Conservation (phyloP, 495 filamentous ascomycete genomes). For the Talaromyces trachyspermus region DNA sequence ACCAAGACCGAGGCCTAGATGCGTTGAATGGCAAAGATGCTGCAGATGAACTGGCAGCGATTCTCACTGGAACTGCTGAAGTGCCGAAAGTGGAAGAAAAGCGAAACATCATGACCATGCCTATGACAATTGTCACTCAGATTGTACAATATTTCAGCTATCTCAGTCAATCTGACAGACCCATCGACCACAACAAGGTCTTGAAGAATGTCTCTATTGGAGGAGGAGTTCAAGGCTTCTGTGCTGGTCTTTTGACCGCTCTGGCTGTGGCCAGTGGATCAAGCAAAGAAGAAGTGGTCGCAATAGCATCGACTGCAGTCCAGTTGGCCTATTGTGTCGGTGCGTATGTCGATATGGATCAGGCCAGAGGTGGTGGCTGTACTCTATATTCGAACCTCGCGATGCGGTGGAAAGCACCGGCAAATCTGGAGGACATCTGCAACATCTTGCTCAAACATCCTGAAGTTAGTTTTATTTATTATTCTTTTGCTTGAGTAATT, state of each 20-base stretch:
- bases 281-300: constrained; percentile 17
- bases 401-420: constrained; percentile 5
- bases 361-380: not conserved
- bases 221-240: constrained; percentile 25
- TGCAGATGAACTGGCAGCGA: no score
- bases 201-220: no score
- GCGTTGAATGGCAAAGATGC: no score
- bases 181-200: not conserved
- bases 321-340: constrained; percentile 32
- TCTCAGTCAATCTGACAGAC: not conserved
- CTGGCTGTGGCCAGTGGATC: constrained; percentile 18
- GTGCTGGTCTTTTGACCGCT: constrained; percentile 31
- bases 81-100: no score
- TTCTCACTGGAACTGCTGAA: no score
- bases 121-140: no score
- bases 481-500: no score
- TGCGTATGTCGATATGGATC: constrained; percentile 24
- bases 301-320: constrained; percentile 17
- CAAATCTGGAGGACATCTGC: not conserved
- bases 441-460: no score
- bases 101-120: no score
- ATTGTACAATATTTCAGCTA: not conserved
- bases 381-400: not conserved
- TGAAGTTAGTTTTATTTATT: no score
- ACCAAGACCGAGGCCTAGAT: no score